Conservation (phyloP, 2,329 filamentous ascomycete species). For the Ceratocystis smalleyi region DNA sequence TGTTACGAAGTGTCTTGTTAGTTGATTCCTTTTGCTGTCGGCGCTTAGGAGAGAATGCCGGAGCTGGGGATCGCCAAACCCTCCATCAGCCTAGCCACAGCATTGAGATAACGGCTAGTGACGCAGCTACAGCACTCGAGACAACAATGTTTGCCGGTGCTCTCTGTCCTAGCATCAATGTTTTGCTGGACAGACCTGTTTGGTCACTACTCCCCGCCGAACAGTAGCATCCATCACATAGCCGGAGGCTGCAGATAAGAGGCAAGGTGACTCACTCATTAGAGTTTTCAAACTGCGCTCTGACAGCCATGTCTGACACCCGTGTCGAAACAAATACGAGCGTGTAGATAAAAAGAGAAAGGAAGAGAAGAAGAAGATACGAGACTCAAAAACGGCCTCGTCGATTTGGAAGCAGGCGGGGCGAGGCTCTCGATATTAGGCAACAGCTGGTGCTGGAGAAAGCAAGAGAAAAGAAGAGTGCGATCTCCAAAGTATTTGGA, state of each 20-base stretch:
- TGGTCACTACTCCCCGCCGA: background rate
- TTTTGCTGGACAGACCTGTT: background rate
- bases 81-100: too few species aligned
- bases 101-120: too few species aligned
- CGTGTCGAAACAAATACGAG: background rate
- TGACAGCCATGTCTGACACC: slow-evolving; percentile 42
- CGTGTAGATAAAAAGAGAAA: background rate
- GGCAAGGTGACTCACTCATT: slow-evolving; percentile 52
- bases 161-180: background rate
- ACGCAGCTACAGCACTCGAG: too few species aligned
- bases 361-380: background rate
- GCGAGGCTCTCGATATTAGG: background rate
- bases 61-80: too few species aligned
- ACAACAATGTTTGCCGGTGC: too few species aligned
- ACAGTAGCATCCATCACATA: background rate
- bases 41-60: background rate
- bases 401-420: background rate
- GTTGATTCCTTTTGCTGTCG: background rate
- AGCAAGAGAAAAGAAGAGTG: background rate
- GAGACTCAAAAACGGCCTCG: background rate
- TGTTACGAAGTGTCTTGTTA: background rate
- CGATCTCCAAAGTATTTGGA: background rate
- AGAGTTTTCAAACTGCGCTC: slow-evolving; percentile 73
- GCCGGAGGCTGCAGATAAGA: background rate
- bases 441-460: background rate